Conservation (phyloP, 306 rosid species). For the Gillenia trifoliata region DNA sequence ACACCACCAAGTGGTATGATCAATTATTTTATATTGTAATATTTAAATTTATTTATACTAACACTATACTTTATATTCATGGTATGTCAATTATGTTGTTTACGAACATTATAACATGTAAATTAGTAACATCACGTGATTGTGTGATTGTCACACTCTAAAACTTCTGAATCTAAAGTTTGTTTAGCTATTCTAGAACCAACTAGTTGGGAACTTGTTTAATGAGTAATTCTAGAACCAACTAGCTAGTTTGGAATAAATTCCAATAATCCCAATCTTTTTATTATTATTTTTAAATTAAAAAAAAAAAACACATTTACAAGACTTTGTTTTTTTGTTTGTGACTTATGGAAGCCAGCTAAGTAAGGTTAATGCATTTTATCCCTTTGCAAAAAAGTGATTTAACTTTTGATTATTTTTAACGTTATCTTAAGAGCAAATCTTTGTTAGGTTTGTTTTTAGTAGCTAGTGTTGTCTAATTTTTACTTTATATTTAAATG, state of each 20-base stretch:
- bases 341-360: background rate
- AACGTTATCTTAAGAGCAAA: background rate
- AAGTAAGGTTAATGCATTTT: background rate
- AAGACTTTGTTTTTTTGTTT: background rate
- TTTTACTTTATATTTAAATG: background rate
- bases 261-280: background rate
- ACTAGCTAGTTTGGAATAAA: background rate
- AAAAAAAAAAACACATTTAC: background rate
- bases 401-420: background rate
- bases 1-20: background rate
- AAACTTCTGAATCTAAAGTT: background rate
- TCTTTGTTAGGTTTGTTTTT: conserved; percentile 4
- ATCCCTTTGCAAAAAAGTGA: background rate
- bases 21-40: too few species aligned
- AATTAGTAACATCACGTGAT: background rate
- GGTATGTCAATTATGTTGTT: background rate
- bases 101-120: too few species aligned
- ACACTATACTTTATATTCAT: too few species aligned
- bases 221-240: background rate
- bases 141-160: background rate
- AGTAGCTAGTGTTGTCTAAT: conserved; percentile 1
- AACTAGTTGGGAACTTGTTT: background rate
- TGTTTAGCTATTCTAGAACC: background rate
- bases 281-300: too few species aligned
- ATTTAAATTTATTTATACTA: too few species aligned